phyloP scores from a whole-genome alignment of 345 rosid species.

The Melaleuca alternifolia region DNA sequence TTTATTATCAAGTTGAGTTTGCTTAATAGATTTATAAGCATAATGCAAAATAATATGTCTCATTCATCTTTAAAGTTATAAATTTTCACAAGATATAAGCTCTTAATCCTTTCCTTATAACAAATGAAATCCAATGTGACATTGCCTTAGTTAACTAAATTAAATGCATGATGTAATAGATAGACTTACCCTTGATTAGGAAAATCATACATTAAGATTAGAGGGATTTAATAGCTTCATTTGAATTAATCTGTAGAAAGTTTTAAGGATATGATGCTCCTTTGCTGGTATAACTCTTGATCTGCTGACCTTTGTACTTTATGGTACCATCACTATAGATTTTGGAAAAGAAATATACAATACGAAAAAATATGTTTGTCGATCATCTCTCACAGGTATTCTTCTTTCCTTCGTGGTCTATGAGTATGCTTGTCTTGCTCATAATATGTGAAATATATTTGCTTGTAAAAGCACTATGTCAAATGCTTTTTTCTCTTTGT shows the following conservation, averaged over 20 bases:
- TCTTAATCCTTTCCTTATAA: neutral
- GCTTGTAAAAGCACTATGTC: no score
- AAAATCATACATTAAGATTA: neutral
- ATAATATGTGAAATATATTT: no score
- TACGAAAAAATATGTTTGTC: slow-evolving; percentile 30
- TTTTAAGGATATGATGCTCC: neutral
- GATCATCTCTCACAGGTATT: slow-evolving; percentile 66
- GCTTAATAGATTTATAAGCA: neutral
- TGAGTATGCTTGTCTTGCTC: neutral
- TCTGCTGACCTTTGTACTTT: neutral
- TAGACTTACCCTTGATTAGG: neutral
- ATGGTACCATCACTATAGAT: slow-evolving; percentile 31
- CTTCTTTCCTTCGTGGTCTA: neutral
- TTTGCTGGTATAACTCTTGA: neutral
- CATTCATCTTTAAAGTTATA: neutral
- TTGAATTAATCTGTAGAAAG: neutral
- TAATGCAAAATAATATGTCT: neutral
- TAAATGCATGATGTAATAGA: neutral
- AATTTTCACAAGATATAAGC: neutral
- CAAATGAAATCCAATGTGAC: neutral
- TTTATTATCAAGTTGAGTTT: neutral
- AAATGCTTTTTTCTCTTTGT: no score
- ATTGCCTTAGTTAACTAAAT: neutral
- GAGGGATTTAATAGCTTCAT: neutral
- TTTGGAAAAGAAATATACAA: slow-evolving; percentile 41